Conservation (phyloP, 2,329 filamentous ascomycete species). For the Aspergillus clavatus region DNA sequence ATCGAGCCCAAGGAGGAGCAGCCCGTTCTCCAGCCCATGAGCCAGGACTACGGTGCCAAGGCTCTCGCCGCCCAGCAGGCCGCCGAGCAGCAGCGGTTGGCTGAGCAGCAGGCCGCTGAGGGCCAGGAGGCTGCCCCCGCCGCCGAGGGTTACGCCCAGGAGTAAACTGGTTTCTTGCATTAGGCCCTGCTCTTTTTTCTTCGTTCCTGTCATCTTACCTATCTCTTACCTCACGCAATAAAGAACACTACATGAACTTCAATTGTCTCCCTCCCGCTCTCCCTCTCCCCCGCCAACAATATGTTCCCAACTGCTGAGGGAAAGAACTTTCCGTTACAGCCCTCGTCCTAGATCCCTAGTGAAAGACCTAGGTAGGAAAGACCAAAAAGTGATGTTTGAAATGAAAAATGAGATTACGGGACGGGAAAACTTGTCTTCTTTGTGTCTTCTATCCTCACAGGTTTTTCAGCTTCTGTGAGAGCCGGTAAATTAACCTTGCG, state of each 20-base stretch:
- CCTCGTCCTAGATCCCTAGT: conserved; percentile 8
- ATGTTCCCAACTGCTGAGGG: conserved; percentile 1
- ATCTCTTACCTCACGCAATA: conserved; percentile 35
- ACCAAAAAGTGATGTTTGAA: conserved; percentile 2
- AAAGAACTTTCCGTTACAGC: conserved; percentile 1
- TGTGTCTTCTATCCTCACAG: neutral
- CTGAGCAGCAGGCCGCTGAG: conserved; percentile 53
- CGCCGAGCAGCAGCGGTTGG: conserved; percentile 53
- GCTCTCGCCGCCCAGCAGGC: conserved; percentile 58
- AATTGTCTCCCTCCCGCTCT: neutral
- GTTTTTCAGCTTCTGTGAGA: no score
- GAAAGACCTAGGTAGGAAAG: conserved; percentile 11
- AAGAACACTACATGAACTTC: conserved; percentile 32
- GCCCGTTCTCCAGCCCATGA: conserved; percentile 87
- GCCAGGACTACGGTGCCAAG: conserved; percentile 99
- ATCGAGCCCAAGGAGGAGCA: conserved; percentile 99
- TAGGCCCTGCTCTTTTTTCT: conserved; percentile 23
- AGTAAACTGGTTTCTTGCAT: conserved; percentile 38
- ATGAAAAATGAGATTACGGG: neutral
- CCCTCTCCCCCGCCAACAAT: neutral
- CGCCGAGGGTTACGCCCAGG: conserved; percentile 43
- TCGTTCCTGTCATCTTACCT: conserved; percentile 25
- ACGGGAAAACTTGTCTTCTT: neutral
- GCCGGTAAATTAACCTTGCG: no score
- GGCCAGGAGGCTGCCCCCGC: conserved; percentile 39